These are phyloP conservation scores for Fonsecaea multimorphosa DNA, from an alignment of 2,329 filamentous ascomycete species.

Conservation along the genomic window DNA sequence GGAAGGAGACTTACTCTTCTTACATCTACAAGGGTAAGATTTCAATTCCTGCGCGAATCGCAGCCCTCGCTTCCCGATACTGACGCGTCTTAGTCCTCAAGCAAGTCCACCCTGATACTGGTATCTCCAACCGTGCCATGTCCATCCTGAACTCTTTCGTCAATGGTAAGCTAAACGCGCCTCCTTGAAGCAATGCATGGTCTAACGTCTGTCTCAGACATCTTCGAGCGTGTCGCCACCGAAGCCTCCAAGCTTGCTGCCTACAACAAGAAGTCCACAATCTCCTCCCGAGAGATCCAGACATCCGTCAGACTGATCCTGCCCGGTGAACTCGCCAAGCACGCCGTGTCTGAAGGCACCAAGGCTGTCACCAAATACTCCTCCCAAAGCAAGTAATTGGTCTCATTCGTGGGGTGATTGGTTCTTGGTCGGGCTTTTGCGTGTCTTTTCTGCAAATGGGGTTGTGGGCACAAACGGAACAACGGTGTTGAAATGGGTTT, in stretches of 20 bases:
- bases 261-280: conserved; percentile 99
- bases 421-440: conserved; percentile 48
- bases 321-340: conserved; percentile 98
- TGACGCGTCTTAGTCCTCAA: conserved; percentile 78
- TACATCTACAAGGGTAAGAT: conserved; percentile 99
- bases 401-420: conserved; percentile 50
- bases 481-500: conserved; percentile 52
- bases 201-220: conserved; percentile 65
- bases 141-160: conserved; percentile 99
- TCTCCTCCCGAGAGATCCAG: conserved; percentile 99
- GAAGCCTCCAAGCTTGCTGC: conserved; percentile 98
- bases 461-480: conserved; percentile 41
- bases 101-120: conserved; percentile 99
- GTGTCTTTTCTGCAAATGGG: conserved; percentile 50
- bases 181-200: conserved; percentile 1
- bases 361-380: conserved; percentile 99
- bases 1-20: conserved; percentile 99
- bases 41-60: conserved; percentile 29
- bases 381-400: conserved; percentile 90
- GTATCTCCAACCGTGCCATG: conserved; percentile 99
- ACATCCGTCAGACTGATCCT: conserved; percentile 98
- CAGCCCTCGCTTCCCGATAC: conserved; percentile 34
- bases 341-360: conserved; percentile 98
- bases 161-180: conserved; percentile 73
- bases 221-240: conserved; percentile 98